These are phyloP conservation scores for Plasmodium vinckei DNA, from an alignment of 169 alveolate genomes.

Conservation along the genomic window DNA sequence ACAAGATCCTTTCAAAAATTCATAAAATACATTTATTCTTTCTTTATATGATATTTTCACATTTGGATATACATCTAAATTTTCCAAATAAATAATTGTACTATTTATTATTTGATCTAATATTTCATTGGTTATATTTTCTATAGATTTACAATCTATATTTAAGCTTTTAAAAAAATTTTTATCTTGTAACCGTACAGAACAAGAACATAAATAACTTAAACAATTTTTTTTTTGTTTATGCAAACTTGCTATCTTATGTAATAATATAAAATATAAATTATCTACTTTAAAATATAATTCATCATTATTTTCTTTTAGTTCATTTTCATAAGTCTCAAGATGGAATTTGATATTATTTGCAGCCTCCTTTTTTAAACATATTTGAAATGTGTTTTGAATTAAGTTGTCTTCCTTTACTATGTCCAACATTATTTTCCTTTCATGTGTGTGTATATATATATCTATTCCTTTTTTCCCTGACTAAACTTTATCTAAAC, in stretches of 20 bases:
- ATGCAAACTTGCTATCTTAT: slow-evolving; percentile 53
- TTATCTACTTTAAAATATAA: slow-evolving; percentile 29
- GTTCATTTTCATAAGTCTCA: slow-evolving; percentile 66
- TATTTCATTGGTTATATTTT: slow-evolving; percentile 37
- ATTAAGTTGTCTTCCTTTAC: slow-evolving; percentile 27
- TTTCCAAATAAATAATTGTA: slow-evolving; percentile 47
- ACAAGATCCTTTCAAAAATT: slow-evolving; percentile 57
- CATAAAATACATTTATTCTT: slow-evolving; percentile 29
- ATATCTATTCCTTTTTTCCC: no score
- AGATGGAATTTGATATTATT: slow-evolving; percentile 23
- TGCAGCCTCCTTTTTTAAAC: slow-evolving; percentile 42
- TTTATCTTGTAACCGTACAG: slow-evolving; percentile 19
- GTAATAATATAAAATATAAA: slow-evolving; percentile 56
- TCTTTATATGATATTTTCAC: slow-evolving; percentile 36
- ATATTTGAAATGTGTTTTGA: slow-evolving; percentile 62
- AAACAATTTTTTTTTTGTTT: slow-evolving; percentile 59
- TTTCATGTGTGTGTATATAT: background rate
- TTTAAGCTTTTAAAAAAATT: slow-evolving; percentile 20
- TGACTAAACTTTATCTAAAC: no score
- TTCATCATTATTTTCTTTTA: slow-evolving; percentile 37
- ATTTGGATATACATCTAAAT: slow-evolving; percentile 65
- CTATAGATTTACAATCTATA: slow-evolving; percentile 16
- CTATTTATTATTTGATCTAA: slow-evolving; percentile 33
- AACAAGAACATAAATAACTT: slow-evolving; percentile 63
- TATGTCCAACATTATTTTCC: slow-evolving; percentile 33